A percentile compares a stretch with the other conserved stretches of the same genome.
Evolutionary conservation across 2,329 filamentous ascomycete species (phyloP).

Genomic region (Beauveria rudraprayagi): DNA sequence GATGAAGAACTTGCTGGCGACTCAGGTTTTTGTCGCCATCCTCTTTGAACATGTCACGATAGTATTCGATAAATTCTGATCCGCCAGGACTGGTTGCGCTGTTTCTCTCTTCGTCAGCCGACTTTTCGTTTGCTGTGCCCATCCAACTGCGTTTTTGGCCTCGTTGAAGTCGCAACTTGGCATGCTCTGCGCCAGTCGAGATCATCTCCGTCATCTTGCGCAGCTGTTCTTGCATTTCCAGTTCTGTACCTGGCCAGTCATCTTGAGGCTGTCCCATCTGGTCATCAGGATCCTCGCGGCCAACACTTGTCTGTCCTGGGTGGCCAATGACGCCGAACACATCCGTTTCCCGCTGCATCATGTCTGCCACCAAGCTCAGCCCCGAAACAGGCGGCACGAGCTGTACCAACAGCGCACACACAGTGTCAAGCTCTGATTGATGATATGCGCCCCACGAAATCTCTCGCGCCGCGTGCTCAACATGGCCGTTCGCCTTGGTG

Average conservation of each 20-base stretch:
- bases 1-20: not conserved
- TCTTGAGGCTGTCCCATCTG: not conserved
- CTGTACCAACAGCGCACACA: not conserved
- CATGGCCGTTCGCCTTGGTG: conserved; percentile 2
- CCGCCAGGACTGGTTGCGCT: not conserved
- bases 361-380: conserved; percentile 3
- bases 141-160: not conserved
- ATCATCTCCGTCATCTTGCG: not conserved
- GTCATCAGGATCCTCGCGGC: not conserved
- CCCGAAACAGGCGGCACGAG: not conserved
- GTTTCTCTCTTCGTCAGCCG: not conserved
- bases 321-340: conserved; percentile 20
- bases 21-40: not conserved
- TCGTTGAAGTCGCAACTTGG: not conserved
- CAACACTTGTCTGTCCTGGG: conserved; percentile 4
- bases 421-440: not conserved
- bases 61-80: not conserved
- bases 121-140: not conserved
- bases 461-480: conserved; percentile 6
- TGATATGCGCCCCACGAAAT: conserved; percentile 4
- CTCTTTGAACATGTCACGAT: conserved; percentile 1
- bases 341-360: conserved; percentile 3
- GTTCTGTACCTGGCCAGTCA: not conserved
- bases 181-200: not conserved
- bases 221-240: not conserved